Percentiles rank a stretch among this genome's conserved stretches.
Evolutionary conservation across 2,329 filamentous ascomycete genomes (phyloP).

Genomic region (Aurifilum marmelostoma): DNA sequence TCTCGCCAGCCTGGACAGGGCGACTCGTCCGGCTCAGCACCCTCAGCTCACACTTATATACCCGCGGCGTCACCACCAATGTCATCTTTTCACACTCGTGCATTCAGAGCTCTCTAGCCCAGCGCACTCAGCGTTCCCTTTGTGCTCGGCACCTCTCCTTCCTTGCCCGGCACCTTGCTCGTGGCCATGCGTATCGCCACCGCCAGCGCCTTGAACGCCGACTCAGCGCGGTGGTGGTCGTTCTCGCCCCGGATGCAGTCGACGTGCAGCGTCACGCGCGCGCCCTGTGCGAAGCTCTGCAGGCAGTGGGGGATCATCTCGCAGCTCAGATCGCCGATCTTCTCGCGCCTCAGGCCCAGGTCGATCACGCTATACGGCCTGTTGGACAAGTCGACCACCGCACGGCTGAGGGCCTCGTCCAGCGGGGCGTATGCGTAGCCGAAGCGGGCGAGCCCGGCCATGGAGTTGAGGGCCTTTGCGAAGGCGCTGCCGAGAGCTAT

Average conservation of each 20-base stretch:
- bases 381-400: conserved; percentile 93
- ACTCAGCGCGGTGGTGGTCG: conserved; percentile 95
- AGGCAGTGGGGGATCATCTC: conserved; percentile 98
- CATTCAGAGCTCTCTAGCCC: conserved; percentile 36
- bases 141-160: conserved; percentile 93
- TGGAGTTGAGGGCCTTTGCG: conserved; percentile 74
- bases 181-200: conserved; percentile 82
- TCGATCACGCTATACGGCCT: conserved; percentile 84
- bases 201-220: conserved; percentile 94
- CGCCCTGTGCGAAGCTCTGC: conserved; percentile 89
- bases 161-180: conserved; percentile 72
- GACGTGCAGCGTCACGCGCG: conserved; percentile 91
- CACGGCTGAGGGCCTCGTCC: conserved; percentile 91
- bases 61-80: background rate
- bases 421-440: conserved; percentile 91
- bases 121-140: conserved; percentile 80
- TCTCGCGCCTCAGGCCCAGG: conserved; percentile 84
- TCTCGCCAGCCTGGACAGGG: background rate
- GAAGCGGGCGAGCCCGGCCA: conserved; percentile 81
- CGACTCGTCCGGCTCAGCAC: background rate
- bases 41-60: background rate
- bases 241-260: conserved; percentile 89
- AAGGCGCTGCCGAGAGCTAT: conserved; percentile 89
- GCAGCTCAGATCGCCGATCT: conserved; percentile 87
- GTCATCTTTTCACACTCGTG: background rate